Evolutionary conservation across 331 rosid genomes (phyloP).

Genomic region (Saraca asoca): DNA sequence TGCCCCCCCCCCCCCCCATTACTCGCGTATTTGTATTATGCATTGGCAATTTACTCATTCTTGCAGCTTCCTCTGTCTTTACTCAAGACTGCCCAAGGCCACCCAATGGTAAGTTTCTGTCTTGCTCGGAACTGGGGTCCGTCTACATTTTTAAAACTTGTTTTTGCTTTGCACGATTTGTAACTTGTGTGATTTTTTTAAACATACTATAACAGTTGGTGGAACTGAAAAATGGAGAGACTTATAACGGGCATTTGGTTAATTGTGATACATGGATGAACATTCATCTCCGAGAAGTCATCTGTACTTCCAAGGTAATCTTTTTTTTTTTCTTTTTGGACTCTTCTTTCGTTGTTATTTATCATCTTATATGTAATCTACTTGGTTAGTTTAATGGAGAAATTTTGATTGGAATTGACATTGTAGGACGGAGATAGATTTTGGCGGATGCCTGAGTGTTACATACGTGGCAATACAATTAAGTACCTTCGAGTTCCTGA

Average conservation of each 20-base stretch:
- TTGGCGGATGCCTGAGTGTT: constrained; percentile 99
- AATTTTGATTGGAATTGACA: constrained; percentile 21
- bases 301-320: constrained; percentile 88
- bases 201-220: constrained; percentile 62
- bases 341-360: not conserved
- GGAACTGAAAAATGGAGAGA: constrained; percentile 95
- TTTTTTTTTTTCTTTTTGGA: not conserved
- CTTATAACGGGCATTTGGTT: constrained; percentile 97
- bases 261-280: constrained; percentile 99
- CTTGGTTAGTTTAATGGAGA: constrained; percentile 4
- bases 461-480: constrained; percentile 95
- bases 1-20: constrained; percentile 4
- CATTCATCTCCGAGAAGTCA: constrained; percentile 97
- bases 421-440: constrained; percentile 96
- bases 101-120: constrained; percentile 79
- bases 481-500: constrained; percentile 98
- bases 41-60: constrained; percentile 1
- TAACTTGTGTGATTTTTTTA: constrained; percentile 25
- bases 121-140: not conserved
- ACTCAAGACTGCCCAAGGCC: constrained; percentile 98
- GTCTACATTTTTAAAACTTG: constrained; percentile 1
- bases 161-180: constrained; percentile 27
- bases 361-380: constrained; percentile 4
- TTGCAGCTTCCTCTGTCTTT: constrained; percentile 94
- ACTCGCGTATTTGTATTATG: not conserved